Percentiles rank a stretch among this genome's conserved stretches.
These are phyloP conservation scores for Stenogyne calaminthoides DNA, from an alignment of 305 asterid species.

Conservation along the genomic window DNA sequence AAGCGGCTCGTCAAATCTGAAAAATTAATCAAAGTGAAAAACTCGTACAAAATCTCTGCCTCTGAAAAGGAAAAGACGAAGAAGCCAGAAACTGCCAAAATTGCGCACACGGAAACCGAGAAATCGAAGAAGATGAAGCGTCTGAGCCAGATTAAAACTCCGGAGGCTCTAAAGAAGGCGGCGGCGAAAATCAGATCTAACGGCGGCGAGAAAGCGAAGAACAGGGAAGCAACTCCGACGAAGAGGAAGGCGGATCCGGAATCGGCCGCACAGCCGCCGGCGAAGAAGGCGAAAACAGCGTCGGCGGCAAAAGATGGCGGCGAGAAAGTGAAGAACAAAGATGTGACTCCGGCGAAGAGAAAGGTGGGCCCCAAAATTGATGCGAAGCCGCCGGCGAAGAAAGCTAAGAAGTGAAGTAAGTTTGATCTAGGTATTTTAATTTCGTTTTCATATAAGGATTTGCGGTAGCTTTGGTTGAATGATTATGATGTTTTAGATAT, in stretches of 20 bases:
- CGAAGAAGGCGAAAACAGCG: conserved; percentile 36
- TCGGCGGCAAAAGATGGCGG: neutral
- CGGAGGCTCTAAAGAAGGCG: conserved; percentile 43
- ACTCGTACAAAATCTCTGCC: conserved; percentile 43
- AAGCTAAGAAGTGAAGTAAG: conserved; percentile 30
- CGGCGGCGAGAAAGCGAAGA: conserved; percentile 28
- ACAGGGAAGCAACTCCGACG: conserved; percentile 20
- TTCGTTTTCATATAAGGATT: neutral
- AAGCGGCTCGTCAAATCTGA: conserved; percentile 51
- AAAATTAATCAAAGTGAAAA: conserved; percentile 45
- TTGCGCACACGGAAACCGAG: conserved; percentile 5
- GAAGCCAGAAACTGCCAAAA: conserved; percentile 11
- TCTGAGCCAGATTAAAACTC: conserved; percentile 49
- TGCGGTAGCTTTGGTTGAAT: neutral
- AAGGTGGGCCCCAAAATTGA: neutral
- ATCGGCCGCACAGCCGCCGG: conserved; percentile 21
- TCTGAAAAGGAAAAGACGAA: conserved; percentile 28
- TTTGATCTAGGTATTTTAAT: neutral
- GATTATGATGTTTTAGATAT: neutral
- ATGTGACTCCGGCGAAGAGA: neutral
- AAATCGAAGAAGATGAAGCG: conserved; percentile 52
- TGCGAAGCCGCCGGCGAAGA: neutral
- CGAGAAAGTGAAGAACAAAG: neutral
- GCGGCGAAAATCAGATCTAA: too few species aligned
- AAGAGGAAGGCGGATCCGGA: conserved; percentile 35